A percentile compares a stretch with the other conserved stretches of the same genome.
phyloP scores from a whole-genome alignment of 768 basidiomycete species.

The Boletus huronensis region DNA sequence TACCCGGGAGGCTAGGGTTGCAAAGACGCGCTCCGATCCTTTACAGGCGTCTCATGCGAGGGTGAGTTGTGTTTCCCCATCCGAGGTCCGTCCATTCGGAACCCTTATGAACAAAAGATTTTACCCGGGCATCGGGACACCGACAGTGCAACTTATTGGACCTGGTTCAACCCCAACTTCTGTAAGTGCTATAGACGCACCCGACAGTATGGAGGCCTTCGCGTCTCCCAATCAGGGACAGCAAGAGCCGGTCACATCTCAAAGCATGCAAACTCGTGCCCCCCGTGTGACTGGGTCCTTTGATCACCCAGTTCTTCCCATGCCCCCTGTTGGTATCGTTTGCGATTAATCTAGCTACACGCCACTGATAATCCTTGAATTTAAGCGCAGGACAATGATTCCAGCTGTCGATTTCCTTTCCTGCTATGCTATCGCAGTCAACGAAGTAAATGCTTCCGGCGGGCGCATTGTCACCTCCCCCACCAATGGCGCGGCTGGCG shows the following conservation, averaged over 20 bases:
- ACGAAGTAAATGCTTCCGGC: conserved; percentile 91
- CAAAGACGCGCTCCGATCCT: conserved; percentile 84
- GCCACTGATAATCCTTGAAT: not conserved
- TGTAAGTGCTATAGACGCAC: conserved; percentile 25
- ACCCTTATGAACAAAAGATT: conserved; percentile 39
- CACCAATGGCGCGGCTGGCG: conserved; percentile 90
- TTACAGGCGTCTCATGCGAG: conserved; percentile 87
- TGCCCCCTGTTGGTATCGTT: conserved; percentile 65
- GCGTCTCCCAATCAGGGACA: conserved; percentile 1
- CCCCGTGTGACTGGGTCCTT: conserved; percentile 67
- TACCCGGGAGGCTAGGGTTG: conserved; percentile 83
- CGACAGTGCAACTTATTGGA: conserved; percentile 37
- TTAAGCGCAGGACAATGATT: conserved; percentile 77
- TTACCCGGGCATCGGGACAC: conserved; percentile 46
- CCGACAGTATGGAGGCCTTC: conserved; percentile 6
- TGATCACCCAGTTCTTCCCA: conserved; percentile 74
- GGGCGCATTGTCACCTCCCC: conserved; percentile 94
- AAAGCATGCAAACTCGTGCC: conserved; percentile 19
- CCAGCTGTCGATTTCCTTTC: conserved; percentile 93
- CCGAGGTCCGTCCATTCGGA: not conserved
- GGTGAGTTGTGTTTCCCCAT: conserved; percentile 40
- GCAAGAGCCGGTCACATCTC: not conserved
- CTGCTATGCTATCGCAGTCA: conserved; percentile 92
- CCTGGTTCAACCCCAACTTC: conserved; percentile 15
- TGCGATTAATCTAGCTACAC: not conserved